Base-by-base conservation (phyloP, 495 filamentous ascomycete species). In the Penicillium dipodomyicola region DNA sequence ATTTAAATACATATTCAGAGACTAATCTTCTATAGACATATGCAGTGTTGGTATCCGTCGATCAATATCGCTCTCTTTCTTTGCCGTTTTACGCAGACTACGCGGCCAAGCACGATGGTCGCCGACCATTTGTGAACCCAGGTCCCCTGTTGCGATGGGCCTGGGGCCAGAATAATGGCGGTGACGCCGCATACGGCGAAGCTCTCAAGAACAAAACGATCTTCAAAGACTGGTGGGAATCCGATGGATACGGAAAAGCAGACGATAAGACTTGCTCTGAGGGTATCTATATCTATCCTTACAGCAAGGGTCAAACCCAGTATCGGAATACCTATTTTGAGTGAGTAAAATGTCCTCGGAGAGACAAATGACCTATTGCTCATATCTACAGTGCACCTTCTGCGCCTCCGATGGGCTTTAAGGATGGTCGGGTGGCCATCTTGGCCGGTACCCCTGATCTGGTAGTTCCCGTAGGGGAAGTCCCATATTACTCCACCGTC, bases 401-500 rank as follows among this genome's bases (percentile, higher is more conserved):
- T 2, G 46, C 49, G 9, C 52, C 82, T 69, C 37, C 68, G 6
- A 40, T 67, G 44, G 82, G 80, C 14, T 84, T 82, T 57, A 57
- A 61, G 12, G 69, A 65, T 9, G 64, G 67, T 5, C 69, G 77
- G 20, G 75, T 84, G 22, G 71, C 71, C 2, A 65, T 72, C 9
- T 77, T 84, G 48, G 58, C 76, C 5, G 82, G 80, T 46, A 65
- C 68, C 2, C 84, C 84, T 15, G 83, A 87, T 57, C 69, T 79
- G 9, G 80, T 86, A 1, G 73, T 84, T 11, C 84, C 84, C 46
- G 63, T 88, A 14, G 83, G 84, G 1, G 70, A 85, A 60, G 74
- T 80, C 7, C 52, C 72, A 1, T 80, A 81, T 47, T 72, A 76
- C 54, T 82, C 78, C 5, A 78, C 70, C 5, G 77, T 87, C 50